A percentile compares a stretch with the other conserved stretches of the same genome.
These are phyloP conservation scores for Phaeodactylum tricornutum DNA, from an alignment of 108 stramenopile species.

Conservation along the genomic window DNA sequence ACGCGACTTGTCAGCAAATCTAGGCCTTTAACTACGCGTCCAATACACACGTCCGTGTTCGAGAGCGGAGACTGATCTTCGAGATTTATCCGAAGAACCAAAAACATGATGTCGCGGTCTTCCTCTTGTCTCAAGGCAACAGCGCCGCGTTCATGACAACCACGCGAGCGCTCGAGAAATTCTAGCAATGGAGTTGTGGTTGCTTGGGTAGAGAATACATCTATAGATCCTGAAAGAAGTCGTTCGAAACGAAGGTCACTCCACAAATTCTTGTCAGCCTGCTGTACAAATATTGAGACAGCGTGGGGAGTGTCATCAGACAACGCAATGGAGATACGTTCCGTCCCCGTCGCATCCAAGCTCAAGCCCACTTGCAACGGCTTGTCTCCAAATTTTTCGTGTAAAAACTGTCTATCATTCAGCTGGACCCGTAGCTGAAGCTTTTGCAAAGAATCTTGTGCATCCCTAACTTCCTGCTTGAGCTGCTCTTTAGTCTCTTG, in stretches of 20 bases:
- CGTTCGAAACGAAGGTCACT: conserved; percentile 1
- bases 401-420: conserved; percentile 4
- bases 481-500: conserved; percentile 4
- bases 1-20: too few relatives aligned
- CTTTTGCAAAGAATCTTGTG: neutral
- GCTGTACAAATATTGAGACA: conserved; percentile 3
- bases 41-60: conserved; percentile 2
- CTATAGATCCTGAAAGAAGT: neutral
- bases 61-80: too few relatives aligned
- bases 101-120: too few relatives aligned
- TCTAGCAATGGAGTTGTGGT: conserved; percentile 6
- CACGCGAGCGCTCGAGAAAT: conserved; percentile 6
- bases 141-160: conserved; percentile 3
- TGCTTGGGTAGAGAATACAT: neutral
- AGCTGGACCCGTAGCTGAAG: conserved; percentile 4
- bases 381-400: neutral
- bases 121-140: conserved; percentile 3
- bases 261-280: conserved; percentile 6
- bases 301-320: conserved; percentile 17
- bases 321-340: conserved; percentile 5
- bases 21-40: conserved; percentile 1
- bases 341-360: neutral
- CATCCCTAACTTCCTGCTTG: neutral
- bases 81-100: too few relatives aligned
- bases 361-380: neutral